Percentiles rank a stretch among this genome's conserved stretches.
These are phyloP conservation scores for Pholiota conissans DNA, from an alignment of 768 basidiomycete genomes.

Conservation along the genomic window DNA sequence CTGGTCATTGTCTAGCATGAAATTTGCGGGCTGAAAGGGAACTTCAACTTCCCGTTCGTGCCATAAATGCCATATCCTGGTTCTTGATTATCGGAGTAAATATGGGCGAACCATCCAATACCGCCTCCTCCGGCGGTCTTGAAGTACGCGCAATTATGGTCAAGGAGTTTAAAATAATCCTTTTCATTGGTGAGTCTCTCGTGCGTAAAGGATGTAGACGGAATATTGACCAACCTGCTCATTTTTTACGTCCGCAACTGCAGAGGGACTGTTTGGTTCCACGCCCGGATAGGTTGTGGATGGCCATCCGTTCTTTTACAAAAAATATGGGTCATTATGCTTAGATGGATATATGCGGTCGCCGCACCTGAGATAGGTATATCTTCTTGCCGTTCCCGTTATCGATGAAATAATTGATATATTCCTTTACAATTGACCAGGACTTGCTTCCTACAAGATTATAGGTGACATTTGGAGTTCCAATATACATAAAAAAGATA, in stretches of 20 bases:
- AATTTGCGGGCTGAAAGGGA: slow-evolving; percentile 63
- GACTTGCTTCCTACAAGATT: slow-evolving; percentile 45
- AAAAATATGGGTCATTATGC: neutral
- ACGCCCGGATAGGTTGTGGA: slow-evolving; percentile 61
- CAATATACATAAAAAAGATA: neutral
- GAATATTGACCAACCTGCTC: slow-evolving; percentile 50
- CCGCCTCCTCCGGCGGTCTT: slow-evolving; percentile 62
- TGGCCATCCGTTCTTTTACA: slow-evolving; percentile 75
- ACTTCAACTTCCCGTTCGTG: slow-evolving; percentile 49
- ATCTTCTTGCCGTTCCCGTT: slow-evolving; percentile 72
- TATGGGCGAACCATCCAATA: slow-evolving; percentile 82
- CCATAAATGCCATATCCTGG: slow-evolving; percentile 75
- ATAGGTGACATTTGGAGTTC: neutral
- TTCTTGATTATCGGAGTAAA: slow-evolving; percentile 66
- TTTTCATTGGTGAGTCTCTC: slow-evolving; percentile 21
- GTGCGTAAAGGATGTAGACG: neutral
- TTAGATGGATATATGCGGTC: neutral
- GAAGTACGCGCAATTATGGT: slow-evolving; percentile 61
- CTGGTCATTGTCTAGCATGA: slow-evolving; percentile 61
- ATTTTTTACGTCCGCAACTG: slow-evolving; percentile 60
- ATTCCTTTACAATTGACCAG: slow-evolving; percentile 60
- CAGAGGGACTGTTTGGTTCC: slow-evolving; percentile 61
- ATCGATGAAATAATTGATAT: slow-evolving; percentile 69
- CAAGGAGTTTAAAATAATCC: slow-evolving; percentile 65
- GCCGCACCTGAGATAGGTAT: slow-evolving; percentile 63